Base-by-base conservation (phyloP, 2,329 filamentous ascomycete genomes). In the Teratosphaeria zuluensis region DNA sequence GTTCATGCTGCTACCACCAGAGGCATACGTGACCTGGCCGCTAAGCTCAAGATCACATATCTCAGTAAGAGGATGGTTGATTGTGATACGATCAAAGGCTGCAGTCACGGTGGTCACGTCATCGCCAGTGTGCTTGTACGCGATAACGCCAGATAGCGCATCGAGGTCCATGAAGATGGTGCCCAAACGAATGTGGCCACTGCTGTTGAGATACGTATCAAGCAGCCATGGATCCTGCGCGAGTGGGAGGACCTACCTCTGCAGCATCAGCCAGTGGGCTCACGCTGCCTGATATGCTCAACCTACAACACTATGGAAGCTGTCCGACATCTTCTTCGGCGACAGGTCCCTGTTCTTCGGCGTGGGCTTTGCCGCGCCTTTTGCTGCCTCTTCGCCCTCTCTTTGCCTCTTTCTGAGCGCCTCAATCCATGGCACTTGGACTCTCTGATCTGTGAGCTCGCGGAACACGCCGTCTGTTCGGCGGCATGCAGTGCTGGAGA, bases 151-250 rank as follows among this genome's bases (percentile, higher is more conserved):
- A 0, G 87, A 87, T 7, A 92, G 74, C 0, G 88, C 88, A 72
- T 92, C 88, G 1, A 92, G 79, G 62, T 92, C 88, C 87, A 91
- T 91, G 61, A 92, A 83, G 16, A 92, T 76, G 0, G 87, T 85
- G 0, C 88, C 88, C 7, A 91, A 78, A 56, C 85, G 80, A 64
- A 92, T 87, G 65, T 90, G 86, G 0, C 88, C 88, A 0, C 84
- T 84, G 0, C 87, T 81, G 72, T 91, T 91, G 67, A 90, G 82
- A 68, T 92, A 92, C 0, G 85, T 87, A 69, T 92, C 88, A 11
- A 88, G 80, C 12, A 92, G 76, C 86, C 86, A 91, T 56, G 87
- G 86, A 68, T 91, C 88, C 67, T 83, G 85, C 5, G 83, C 86
- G 9, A 91, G 76, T 6, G 87, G 87, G 31, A 90, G 76, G 16